A percentile compares a stretch with the other conserved stretches of the same genome.
Conservation (phyloP, 2,329 filamentous ascomycete genomes). For the Emmonsiellopsis sp. region DNA sequence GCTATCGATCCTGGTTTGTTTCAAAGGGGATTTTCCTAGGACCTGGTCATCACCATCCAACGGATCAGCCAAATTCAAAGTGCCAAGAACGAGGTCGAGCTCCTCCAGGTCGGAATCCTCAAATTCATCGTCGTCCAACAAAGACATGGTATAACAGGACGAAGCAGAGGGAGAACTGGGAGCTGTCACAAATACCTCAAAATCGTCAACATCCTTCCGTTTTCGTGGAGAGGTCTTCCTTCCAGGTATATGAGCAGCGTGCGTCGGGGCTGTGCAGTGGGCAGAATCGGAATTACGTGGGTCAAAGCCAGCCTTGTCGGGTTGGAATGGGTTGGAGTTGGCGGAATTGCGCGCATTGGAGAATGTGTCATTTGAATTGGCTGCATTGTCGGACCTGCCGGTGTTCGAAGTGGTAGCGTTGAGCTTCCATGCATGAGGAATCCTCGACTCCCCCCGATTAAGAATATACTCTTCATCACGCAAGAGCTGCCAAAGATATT, state of each 20-base stretch:
- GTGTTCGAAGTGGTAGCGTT: neutral
- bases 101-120: constrained; percentile 14
- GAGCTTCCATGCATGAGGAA: neutral
- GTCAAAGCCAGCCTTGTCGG: neutral
- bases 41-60: constrained; percentile 9
- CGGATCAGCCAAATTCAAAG: constrained; percentile 12
- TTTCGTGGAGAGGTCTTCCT: constrained; percentile 6
- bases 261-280: neutral
- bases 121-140: constrained; percentile 11
- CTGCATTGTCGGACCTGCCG: too few species aligned
- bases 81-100: constrained; percentile 6
- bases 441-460: constrained; percentile 11
- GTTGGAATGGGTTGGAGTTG: constrained; percentile 1
- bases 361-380: neutral
- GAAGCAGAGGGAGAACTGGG: constrained; percentile 15
- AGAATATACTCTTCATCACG: constrained; percentile 25
- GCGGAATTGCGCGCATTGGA: neutral
- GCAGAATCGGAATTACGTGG: neutral
- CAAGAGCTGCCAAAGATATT: constrained; percentile 21
- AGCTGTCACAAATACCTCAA: constrained; percentile 21
- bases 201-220: constrained; percentile 11
- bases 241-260: neutral
- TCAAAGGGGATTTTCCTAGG: neutral
- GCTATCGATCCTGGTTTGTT: constrained; percentile 7
- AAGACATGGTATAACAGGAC: neutral